Conservation (phyloP, 2,329 filamentous ascomycete species). For the Bipolaris victoriae region DNA sequence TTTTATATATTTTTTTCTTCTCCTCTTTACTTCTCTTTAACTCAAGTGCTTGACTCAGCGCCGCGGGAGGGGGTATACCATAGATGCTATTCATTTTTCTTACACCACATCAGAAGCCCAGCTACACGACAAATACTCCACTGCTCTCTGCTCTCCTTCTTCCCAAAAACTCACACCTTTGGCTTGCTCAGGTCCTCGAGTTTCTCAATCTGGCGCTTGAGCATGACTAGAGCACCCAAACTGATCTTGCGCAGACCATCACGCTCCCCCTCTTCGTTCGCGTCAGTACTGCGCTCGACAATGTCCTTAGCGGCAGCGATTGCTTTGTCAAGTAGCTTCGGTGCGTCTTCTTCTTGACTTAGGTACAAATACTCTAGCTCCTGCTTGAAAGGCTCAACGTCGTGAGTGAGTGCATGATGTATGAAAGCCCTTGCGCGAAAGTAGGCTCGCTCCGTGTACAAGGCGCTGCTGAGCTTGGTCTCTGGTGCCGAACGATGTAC, state of each 20-base stretch:
- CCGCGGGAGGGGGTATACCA: background rate
- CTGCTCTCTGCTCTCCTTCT: background rate
- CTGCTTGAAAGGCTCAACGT: conserved; percentile 55
- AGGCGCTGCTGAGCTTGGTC: conserved; percentile 53
- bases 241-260: conserved; percentile 57
- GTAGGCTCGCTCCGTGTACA: conserved; percentile 63
- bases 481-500: conserved; percentile 55
- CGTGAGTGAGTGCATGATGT: conserved; percentile 52
- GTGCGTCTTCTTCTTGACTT: conserved; percentile 39
- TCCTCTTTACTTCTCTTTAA: background rate
- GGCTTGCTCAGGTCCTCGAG: conserved; percentile 38
- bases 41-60: background rate
- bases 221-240: conserved; percentile 54
- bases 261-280: conserved; percentile 33
- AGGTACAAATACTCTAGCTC: conserved; percentile 62
- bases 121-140: too few relatives aligned
- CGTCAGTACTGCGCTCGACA: conserved; percentile 47
- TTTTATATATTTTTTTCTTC: background rate
- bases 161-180: background rate
- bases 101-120: too few relatives aligned
- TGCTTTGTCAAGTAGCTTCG: conserved; percentile 52
- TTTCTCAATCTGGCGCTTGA: conserved; percentile 49
- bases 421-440: conserved; percentile 61
- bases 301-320: conserved; percentile 53
- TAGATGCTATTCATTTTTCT: background rate